Percentiles rank a stretch among this genome's conserved stretches.
These are phyloP conservation scores for Dendrobium chrysotoxum DNA, from an alignment of 106 monocot species.

Conservation along the genomic window DNA sequence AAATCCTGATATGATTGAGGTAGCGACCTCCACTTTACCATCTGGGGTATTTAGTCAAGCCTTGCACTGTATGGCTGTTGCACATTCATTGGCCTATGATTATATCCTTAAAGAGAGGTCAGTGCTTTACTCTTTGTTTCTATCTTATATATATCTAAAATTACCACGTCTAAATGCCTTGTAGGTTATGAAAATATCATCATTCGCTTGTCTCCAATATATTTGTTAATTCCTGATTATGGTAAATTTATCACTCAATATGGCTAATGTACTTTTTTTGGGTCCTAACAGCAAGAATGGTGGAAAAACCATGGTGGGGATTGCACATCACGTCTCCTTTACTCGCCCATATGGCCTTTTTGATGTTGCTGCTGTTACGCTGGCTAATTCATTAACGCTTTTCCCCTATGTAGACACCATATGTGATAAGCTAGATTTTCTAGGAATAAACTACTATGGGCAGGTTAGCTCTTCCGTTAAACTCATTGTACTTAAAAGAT, in stretches of 20 bases:
- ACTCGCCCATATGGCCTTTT: conserved; percentile 89
- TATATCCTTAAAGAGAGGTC: conserved; percentile 77
- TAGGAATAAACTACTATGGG: conserved; percentile 97
- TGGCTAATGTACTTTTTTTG: conserved; percentile 1
- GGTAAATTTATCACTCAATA: neutral
- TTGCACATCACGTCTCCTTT: conserved; percentile 90
- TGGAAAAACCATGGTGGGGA: conserved; percentile 54
- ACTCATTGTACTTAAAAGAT: neutral
- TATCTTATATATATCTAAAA: too few relatives aligned
- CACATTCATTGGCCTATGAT: conserved; percentile 82
- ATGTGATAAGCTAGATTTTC: conserved; percentile 80
- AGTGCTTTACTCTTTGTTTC: neutral
- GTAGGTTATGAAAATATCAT: too few relatives aligned
- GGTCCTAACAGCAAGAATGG: conserved; percentile 29
- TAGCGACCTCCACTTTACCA: conserved; percentile 79
- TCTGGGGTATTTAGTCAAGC: conserved; percentile 79
- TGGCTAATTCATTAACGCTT: conserved; percentile 68
- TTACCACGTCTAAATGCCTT: too few relatives aligned
- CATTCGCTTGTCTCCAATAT: too few relatives aligned
- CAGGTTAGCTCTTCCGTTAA: conserved; percentile 38
- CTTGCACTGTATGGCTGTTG: conserved; percentile 68
- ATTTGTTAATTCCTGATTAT: neutral
- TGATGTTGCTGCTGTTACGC: conserved; percentile 69
- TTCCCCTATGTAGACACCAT: conserved; percentile 84
- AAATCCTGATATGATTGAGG: conserved; percentile 80